Conservation (phyloP, 2,329 filamentous ascomycete species). For the Chlorencoelia australis region DNA sequence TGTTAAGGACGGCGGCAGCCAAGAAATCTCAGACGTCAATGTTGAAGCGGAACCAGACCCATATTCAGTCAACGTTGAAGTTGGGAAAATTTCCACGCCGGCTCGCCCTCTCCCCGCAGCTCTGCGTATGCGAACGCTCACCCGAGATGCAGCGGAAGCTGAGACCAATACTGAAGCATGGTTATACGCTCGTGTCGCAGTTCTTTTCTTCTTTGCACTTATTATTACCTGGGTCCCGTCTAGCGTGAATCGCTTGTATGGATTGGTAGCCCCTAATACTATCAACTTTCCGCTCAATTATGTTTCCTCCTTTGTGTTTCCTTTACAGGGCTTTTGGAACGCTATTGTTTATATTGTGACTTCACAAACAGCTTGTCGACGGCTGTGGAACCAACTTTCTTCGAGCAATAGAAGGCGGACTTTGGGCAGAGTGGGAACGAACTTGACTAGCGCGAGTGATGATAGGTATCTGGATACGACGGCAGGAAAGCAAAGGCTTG, state of each 20-base stretch:
- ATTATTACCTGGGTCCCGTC: conserved; percentile 51
- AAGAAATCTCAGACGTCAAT: conserved; percentile 11
- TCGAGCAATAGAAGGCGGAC: conserved; percentile 1
- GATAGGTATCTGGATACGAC: conserved; percentile 4
- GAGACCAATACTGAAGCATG: conserved; percentile 39
- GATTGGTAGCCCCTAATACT: conserved; percentile 2
- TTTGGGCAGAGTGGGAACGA: not conserved
- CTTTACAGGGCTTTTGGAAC: conserved; percentile 71
- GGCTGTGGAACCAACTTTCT: not conserved
- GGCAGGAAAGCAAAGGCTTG: conserved; percentile 6
- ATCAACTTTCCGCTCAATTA: conserved; percentile 8
- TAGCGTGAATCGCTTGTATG: conserved; percentile 7
- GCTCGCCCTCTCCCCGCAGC: conserved; percentile 10
- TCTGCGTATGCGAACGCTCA: conserved; percentile 4
- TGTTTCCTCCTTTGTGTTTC: conserved; percentile 6
- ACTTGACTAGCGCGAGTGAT: conserved; percentile 1
- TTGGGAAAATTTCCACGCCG: conserved; percentile 19
- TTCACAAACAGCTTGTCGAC: conserved; percentile 40
- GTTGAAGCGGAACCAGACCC: not conserved
- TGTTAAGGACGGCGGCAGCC: conserved; percentile 8
- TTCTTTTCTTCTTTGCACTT: conserved; percentile 60
- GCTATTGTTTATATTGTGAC: conserved; percentile 63
- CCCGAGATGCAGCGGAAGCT: not conserved
- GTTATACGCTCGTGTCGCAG: conserved; percentile 57
- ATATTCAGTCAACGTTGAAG: not conserved